Evolutionary conservation across 441 rosid species (phyloP).

Genomic region (Euphorbia celastroides): DNA sequence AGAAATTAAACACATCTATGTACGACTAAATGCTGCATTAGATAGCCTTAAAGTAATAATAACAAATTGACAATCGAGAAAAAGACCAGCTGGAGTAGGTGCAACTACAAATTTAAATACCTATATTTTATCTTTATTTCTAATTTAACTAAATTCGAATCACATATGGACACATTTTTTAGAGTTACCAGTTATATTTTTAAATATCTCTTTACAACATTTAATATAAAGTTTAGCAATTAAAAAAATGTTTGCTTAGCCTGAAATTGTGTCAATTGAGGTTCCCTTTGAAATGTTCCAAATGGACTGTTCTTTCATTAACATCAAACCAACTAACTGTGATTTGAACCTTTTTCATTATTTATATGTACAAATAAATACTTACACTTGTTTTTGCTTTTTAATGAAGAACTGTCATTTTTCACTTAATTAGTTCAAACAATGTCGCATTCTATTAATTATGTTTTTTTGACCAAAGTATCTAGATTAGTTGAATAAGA

Average conservation of each 20-base stretch:
- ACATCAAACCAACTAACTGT: slow-evolving; percentile 18
- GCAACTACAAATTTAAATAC: too few relatives aligned
- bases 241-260: slow-evolving; percentile 22
- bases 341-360: slow-evolving; percentile 16
- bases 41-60: too few relatives aligned
- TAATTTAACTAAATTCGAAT: too few relatives aligned
- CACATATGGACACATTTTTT: not conserved
- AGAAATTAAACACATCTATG: too few relatives aligned
- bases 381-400: slow-evolving; percentile 6
- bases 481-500: not conserved
- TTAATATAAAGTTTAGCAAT: not conserved
- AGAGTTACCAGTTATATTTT: not conserved
- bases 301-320: not conserved
- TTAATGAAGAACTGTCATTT: not conserved
- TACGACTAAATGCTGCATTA: too few relatives aligned
- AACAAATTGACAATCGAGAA: too few relatives aligned
- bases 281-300: slow-evolving; percentile 18
- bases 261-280: slow-evolving; percentile 23
- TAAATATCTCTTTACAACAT: not conserved
- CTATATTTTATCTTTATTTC: too few relatives aligned
- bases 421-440: not conserved
- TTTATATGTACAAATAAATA: not conserved
- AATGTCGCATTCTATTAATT: not conserved
- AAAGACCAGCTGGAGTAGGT: too few relatives aligned
- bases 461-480: not conserved